Evolutionary conservation across 495 filamentous ascomycete genomes (phyloP), one percentile per base, ranked within the genome.

Genomic region (Talaromyces trachyspermus): DNA sequence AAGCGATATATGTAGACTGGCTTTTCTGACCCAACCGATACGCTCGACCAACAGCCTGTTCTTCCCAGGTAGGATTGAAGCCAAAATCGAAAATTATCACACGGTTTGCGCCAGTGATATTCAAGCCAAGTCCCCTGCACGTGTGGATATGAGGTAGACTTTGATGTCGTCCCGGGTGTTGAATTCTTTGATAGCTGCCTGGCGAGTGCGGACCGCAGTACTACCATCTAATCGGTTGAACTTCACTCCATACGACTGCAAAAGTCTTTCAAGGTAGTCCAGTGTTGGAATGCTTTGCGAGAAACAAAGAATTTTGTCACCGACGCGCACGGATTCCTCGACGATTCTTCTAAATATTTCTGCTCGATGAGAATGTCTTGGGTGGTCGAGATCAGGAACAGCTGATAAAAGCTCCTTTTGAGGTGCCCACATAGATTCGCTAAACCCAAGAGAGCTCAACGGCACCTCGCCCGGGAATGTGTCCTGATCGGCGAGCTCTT

Each of bases 1-100:
- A 97, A 79, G n/a, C 85, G 84, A 58, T 97, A 97, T 2, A 96
- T 88, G 61, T 73, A 95, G 2, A 95, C 89, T 1, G 74, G 71
- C 53, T 95, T 95, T 61, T 64, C 56, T 97, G 91, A 0, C 91
- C 90, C 17, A 97, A 72, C 2, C 91, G 86, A 59, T 94, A 95
- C 0, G 85, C 84, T 53, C 91, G 76, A 7, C 88, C 90, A 46
- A 97, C 77, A 5, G 91, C 91, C 60, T 97, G 91, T 48, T 90
- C 80, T 57, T 96, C 91, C 61, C 80, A 76, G 4, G 75, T 74
- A 0, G 91, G 91, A 43, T 87, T 91, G 62, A 81, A 95, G 39
- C 71, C 69, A 58, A 84, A 87, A 55, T 97, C 91, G 27, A 95
- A 83, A 15, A 97, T 85, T 18, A 96, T 72, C 8, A 95, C 86